Evolutionary conservation across 768 basidiomycete species (phyloP).

Genomic region (Scleroderma citrinum): DNA sequence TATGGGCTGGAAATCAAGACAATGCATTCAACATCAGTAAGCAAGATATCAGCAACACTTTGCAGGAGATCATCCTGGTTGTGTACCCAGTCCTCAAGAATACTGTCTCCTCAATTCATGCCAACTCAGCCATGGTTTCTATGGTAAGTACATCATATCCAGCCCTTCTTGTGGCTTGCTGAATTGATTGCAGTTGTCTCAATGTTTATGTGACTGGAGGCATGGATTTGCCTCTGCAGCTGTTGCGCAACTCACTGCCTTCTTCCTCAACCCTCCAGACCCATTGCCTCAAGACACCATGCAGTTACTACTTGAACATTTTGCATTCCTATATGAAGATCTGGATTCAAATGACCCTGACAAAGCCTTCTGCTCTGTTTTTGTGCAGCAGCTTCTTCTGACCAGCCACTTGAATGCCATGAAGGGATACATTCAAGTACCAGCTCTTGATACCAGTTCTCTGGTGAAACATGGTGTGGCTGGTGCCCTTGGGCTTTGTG

Average conservation of each 20-base stretch:
- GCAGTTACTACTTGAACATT: neutral
- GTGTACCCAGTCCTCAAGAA: neutral
- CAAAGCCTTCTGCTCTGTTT: neutral
- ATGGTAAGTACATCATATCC: neutral
- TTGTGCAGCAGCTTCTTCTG: neutral
- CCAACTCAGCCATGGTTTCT: neutral
- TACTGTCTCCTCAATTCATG: neutral
- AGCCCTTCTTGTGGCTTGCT: neutral
- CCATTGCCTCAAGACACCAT: neutral
- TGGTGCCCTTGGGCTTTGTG: neutral
- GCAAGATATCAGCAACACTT: neutral
- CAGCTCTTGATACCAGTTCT: neutral
- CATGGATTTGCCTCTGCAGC: neutral
- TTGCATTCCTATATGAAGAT: neutral
- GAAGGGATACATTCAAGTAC: neutral
- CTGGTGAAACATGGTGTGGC: neutral
- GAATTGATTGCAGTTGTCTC: neutral
- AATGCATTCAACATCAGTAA: neutral
- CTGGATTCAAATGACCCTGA: neutral
- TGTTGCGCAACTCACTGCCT: neutral
- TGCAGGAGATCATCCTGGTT: neutral
- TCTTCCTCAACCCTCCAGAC: neutral
- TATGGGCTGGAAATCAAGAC: neutral
- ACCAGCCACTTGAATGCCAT: constrained; percentile 1
- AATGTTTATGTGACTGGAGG: neutral